These are phyloP conservation scores for Nitzschia sp. DNA, from an alignment of 108 stramenopile species.

Conservation along the genomic window DNA sequence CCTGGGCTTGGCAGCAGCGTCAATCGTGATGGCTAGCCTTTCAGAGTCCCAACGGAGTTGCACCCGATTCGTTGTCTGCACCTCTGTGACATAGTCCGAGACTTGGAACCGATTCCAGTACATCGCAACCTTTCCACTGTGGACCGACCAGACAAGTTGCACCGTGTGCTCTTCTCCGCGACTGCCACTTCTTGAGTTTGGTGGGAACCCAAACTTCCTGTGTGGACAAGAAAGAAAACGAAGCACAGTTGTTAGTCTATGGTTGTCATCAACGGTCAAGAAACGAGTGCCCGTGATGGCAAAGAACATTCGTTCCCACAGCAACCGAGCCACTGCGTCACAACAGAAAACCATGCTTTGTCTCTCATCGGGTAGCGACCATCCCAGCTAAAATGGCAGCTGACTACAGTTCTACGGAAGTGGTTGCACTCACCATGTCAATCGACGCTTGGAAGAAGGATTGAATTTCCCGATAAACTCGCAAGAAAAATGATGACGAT, in stretches of 20 bases:
- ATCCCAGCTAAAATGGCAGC: no score
- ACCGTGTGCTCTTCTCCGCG: slow-evolving; percentile 53
- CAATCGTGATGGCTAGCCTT: slow-evolving; percentile 26
- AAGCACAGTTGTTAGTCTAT: no score
- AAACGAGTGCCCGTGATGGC: no score
- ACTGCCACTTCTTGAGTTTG: slow-evolving; percentile 22
- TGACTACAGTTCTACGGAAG: no score
- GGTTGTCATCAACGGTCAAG: no score
- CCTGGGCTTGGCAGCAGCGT: slow-evolving; percentile 25
- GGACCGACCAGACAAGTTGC: slow-evolving; percentile 48
- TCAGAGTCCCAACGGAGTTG: slow-evolving; percentile 37
- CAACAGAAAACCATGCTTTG: no score
- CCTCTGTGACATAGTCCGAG: slow-evolving; percentile 16
- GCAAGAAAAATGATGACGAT: slow-evolving; percentile 31
- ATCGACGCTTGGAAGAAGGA: slow-evolving; percentile 29
- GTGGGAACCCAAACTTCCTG: slow-evolving; percentile 41
- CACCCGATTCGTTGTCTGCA: slow-evolving; percentile 7
- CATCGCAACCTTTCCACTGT: slow-evolving; percentile 40
- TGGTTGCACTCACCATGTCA: slow-evolving; percentile 30
- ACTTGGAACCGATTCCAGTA: slow-evolving; percentile 45
- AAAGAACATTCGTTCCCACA: no score
- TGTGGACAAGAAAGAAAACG: neutral
- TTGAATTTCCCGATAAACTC: slow-evolving; percentile 23
- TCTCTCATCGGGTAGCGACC: no score
- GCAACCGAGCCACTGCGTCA: no score